Base-by-base conservation (phyloP, 208 protist genomes). In the Acanthamoeba triangularis region DNA sequence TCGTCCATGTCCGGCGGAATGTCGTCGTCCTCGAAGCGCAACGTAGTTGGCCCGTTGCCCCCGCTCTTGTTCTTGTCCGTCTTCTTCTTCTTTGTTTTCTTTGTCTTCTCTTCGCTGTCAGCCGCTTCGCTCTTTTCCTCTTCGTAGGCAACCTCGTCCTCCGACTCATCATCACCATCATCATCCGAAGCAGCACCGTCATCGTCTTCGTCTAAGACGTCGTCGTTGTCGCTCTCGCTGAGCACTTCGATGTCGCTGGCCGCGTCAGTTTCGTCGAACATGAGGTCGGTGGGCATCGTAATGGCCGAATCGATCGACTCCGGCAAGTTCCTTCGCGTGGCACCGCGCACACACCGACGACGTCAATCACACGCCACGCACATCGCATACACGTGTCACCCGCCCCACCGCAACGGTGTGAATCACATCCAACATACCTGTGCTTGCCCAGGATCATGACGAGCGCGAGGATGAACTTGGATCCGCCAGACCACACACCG, bases 361-460 rank as follows among this genome's bases (percentile, higher is more conserved):
- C 72, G 63, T 20, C 20, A 20, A 33, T 14, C 52, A 56, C 52
- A 56, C 52, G 52, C 52, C 52, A 20, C 52, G 52, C 52, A 65
- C 59, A 65, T 20, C 74, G 23, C 28, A 41, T 20, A 76, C 35
- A 16, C 67, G 35, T 20, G 35, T 20, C 67, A 76, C 5, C 28
- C 30, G 14, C 11, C 4, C 14, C 14, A 23, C 23, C 33, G 69
- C 37, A 78, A 41, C 23, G 20, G 47, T 18, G 23, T n/a, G 4
- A 2, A 35, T 20, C 28, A 3, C 13, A 90, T 25, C 18, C 0
- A 2, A 28, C 16, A 30, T n/a, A 69, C 87, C 90, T 94, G 61
- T 84, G 63, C 52, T 67, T 94, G 63, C 90, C 90, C 67, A 94
- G 63, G 23, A 94, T 67, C 90, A 94, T 94, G 69, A 94, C 30